Conservation (phyloP, 352 stramenopile species). For the Phytopythium boreale region DNA sequence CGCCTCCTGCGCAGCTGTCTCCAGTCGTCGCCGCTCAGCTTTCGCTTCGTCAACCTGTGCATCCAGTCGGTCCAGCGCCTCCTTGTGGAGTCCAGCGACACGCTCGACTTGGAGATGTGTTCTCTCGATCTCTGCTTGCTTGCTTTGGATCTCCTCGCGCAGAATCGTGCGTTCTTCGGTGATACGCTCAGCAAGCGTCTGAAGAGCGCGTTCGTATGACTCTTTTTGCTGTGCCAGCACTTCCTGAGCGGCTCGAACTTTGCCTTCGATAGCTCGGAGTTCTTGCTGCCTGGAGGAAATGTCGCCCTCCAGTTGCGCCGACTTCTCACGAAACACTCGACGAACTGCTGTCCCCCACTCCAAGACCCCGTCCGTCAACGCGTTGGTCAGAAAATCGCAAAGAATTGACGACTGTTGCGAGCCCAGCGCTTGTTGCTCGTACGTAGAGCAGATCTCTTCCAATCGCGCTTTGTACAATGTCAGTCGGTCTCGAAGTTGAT, state of each 20-base stretch:
- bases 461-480: constrained; percentile 28
- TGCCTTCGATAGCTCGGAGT: constrained; percentile 50
- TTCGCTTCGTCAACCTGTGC: constrained; percentile 56
- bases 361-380: constrained; percentile 49
- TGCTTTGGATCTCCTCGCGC: constrained; percentile 56
- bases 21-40: constrained; percentile 46
- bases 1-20: constrained; percentile 32
- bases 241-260: constrained; percentile 51
- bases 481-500: constrained; percentile 37
- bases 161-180: constrained; percentile 41
- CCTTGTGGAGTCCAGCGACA: constrained; percentile 53
- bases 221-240: constrained; percentile 62
- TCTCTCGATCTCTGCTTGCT: constrained; percentile 50
- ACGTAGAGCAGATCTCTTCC: constrained; percentile 39
- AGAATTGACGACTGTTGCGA: constrained; percentile 29
- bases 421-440: constrained; percentile 33
- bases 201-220: constrained; percentile 58
- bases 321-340: constrained; percentile 41
- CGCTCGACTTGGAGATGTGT: constrained; percentile 55
- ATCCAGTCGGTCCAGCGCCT: constrained; percentile 46
- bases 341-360: constrained; percentile 55
- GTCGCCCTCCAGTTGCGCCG: constrained; percentile 30
- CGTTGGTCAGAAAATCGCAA: constrained; percentile 43
- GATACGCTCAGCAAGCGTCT: constrained; percentile 48
- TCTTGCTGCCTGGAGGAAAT: constrained; percentile 43